Conservation (phyloP, 495 filamentous ascomycete species). For the Hypomontagnella submonticulosa region DNA sequence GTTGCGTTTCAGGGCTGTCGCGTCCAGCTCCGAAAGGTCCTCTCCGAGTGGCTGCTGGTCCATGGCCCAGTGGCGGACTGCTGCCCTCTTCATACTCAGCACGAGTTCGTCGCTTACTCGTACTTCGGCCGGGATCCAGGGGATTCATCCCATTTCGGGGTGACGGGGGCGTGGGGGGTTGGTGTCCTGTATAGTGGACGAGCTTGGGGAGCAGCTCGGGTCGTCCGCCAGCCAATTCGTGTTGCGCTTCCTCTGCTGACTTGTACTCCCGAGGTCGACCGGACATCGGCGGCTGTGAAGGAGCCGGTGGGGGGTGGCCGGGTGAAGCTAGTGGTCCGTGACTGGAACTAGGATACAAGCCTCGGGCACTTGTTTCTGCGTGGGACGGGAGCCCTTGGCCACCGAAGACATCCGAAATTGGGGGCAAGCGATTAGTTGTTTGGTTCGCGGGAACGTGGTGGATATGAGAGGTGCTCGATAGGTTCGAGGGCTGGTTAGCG, state of each 20-base stretch:
- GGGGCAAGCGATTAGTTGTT: conserved; percentile 91
- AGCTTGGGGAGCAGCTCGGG: conserved; percentile 92
- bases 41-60: conserved; percentile 64
- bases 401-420: conserved; percentile 89
- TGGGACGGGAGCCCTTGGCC: conserved; percentile 81
- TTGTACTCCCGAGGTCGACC: conserved; percentile 86
- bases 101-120: conserved; percentile 76
- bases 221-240: conserved; percentile 86
- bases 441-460: conserved; percentile 90
- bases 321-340: conserved; percentile 86
- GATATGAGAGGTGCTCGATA: conserved; percentile 89
- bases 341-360: conserved; percentile 64
- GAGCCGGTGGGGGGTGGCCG: conserved; percentile 61
- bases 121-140: conserved; percentile 57
- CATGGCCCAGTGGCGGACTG: conserved; percentile 77
- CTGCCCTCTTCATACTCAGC: conserved; percentile 92
- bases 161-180: conserved; percentile 92
- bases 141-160: conserved; percentile 63
- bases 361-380: conserved; percentile 50
- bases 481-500: conserved; percentile 84
- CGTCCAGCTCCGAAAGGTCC: conserved; percentile 81
- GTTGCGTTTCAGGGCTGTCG: conserved; percentile 84
- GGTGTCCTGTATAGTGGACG: conserved; percentile 91
- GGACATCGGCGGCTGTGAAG: conserved; percentile 54
- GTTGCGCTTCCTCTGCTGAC: conserved; percentile 94